phyloP scores from a whole-genome alignment of 2,329 filamentous ascomycete genomes.

The Aureobasidium sp. region DNA sequence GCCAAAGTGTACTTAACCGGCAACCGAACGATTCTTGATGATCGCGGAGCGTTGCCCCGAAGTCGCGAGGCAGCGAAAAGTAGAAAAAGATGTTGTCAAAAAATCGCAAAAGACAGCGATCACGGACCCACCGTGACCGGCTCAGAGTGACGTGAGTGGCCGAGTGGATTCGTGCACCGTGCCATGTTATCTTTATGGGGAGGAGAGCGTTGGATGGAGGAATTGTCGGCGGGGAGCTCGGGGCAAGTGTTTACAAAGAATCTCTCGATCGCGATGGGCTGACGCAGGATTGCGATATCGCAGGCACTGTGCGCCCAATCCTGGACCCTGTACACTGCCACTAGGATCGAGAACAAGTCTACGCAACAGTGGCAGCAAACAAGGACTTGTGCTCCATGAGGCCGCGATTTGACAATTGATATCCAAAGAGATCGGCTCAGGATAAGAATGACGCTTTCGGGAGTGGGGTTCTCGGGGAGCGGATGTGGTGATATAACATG shows the following conservation, averaged over 20 bases:
- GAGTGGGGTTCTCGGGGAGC: slow-evolving; percentile 6
- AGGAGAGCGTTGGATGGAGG: slow-evolving; percentile 8
- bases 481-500: background rate
- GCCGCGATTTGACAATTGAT: background rate
- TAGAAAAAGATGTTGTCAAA: background rate
- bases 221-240: slow-evolving; percentile 8
- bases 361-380: background rate
- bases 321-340: background rate
- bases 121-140: background rate
- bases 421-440: slow-evolving; percentile 7
- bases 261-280: slow-evolving; percentile 1
- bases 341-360: background rate
- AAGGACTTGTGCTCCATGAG: background rate
- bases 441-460: slow-evolving; percentile 9
- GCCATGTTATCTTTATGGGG: slow-evolving; percentile 6
- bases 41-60: background rate
- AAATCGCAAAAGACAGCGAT: background rate
- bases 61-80: background rate
- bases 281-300: background rate
- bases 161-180: background rate
- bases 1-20: background rate
- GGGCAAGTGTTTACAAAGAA: slow-evolving; percentile 9
- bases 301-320: background rate
- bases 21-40: slow-evolving; percentile 1
- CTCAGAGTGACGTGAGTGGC: slow-evolving; percentile 1